Evolutionary conservation across 2,329 filamentous ascomycete species (phyloP).

Genomic region (Penicillium vulpinum): DNA sequence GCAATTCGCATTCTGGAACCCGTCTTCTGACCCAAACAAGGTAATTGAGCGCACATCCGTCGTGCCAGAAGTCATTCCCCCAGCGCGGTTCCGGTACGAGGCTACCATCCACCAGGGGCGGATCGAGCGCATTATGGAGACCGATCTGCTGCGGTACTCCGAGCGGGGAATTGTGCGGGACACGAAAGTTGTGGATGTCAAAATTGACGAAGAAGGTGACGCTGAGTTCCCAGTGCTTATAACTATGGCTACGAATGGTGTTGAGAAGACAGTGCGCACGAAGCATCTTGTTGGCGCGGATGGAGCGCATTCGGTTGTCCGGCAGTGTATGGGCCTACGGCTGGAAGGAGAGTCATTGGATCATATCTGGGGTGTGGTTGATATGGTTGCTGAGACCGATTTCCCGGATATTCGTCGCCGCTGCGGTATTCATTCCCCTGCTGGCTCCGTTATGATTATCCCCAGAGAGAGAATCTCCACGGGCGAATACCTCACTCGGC

Average conservation of each 20-base stretch:
- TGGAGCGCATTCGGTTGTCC: constrained; percentile 67
- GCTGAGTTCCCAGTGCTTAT: constrained; percentile 37
- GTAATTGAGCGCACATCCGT: constrained; percentile 63
- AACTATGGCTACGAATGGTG: constrained; percentile 28
- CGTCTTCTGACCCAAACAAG: constrained; percentile 45
- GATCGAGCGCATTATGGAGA: constrained; percentile 69
- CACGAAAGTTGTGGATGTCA: constrained; percentile 63
- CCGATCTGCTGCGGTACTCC: constrained; percentile 63
- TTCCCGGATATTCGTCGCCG: constrained; percentile 80
- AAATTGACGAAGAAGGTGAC: constrained; percentile 53
- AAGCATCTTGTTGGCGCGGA: constrained; percentile 73
- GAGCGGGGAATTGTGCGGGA: constrained; percentile 60
- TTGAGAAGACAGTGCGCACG: constrained; percentile 50
- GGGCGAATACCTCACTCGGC: constrained; percentile 67
- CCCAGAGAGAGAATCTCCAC: constrained; percentile 62
- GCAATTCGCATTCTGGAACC: constrained; percentile 66
- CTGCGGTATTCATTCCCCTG: constrained; percentile 71
- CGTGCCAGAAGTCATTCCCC: constrained; percentile 55
- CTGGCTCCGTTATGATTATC: constrained; percentile 77
- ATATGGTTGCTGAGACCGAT: constrained; percentile 69
- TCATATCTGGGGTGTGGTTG: constrained; percentile 74
- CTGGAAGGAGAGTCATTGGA: constrained; percentile 68
- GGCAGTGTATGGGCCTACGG: constrained; percentile 51
- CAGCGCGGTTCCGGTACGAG: constrained; percentile 69
- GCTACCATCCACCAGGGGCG: constrained; percentile 69